Evolutionary conservation across 2,329 filamentous ascomycete species (phyloP), one percentile per base, ranked within the genome.

Genomic region (Aureobasidium melanogenum): DNA sequence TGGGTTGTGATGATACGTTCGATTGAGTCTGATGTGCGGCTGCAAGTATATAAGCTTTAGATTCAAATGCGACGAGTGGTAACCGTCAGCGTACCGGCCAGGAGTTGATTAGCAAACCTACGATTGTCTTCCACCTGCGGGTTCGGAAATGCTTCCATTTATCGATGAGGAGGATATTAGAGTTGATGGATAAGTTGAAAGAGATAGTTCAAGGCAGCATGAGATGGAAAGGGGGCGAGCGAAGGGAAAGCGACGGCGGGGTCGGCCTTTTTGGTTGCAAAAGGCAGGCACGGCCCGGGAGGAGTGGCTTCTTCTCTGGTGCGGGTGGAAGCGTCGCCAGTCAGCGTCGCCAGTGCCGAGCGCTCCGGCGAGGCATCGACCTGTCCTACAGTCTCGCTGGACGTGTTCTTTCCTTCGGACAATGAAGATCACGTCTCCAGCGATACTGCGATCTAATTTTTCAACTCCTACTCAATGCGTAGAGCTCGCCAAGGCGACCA

Each of bases 211-310:
- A 50, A 41, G 22, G 7, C 24, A 15, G 32, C 26, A 39, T 10
- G 44, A 47, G 24, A 47, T 30, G 56, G 56, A 14, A 34, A 58
- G 44, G 19, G 32, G 34, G 34, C 32, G 32, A 34, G 26, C 43
- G 19, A 47, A 36, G 39, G 41, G 54, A 50, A 58, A 41, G 32
- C 44, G 41, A 32, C 54, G 54, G 54, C 54, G 54, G 52, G 52
- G 41, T 46, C 55, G 56, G 43, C 32, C 36, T 50, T 38, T 59
- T 59, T 59, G 44, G 34, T 28, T 8, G 39, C 38, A 34, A 36
- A 36, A 43, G 52, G 26, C 52, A 56, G 38, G 38, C 52, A 46
- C 52, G 26, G 51, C 34, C 32, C 46, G 46, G 46, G n/a, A 30
- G 28, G 34, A 41, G 51, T 36, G 34, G 34, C 48, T 52, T 28